Base-by-base conservation (phyloP, 805 yeast genomes). In the Yarrowia sp. region DNA sequence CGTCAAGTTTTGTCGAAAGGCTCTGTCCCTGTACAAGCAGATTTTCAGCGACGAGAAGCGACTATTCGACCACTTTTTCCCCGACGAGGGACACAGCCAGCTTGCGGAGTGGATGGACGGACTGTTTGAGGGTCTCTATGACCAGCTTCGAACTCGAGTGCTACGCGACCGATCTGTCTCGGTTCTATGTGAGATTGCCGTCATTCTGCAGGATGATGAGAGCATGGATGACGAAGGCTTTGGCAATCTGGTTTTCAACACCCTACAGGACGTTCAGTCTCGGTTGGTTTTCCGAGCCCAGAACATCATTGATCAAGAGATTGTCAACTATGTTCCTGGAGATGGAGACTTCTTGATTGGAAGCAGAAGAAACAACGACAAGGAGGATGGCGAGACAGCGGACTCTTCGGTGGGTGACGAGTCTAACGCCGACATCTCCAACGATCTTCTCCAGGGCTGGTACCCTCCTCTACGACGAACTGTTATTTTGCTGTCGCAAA, bases 221-320 rank as follows among this genome's bases (percentile, higher is more conserved):
- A 75, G 70, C 19, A 70, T 70, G 27, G 66, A 63, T 22, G 71
- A 71, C 10, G 44, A 39, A 5, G 65, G 51, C 21, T 29, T 25
- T 24, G 65, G 56, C 7, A 47, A 41, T 18, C 63, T 61, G 27
- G 53, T 62, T 16, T 63, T 53, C 62, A 63, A 65, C 49, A 22
- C 61, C 33, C 31, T 87, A 24, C 84, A 85, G 62, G 96, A 88
- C 68, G 82, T 86, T 0, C 98, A 93, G 73, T 80, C 89, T 1
- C 77, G 97, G 64, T 77, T 93, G 38, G 86, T 90, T 1, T 88
- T 92, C 72, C 79, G 93, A 66, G 86, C 88, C 12, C 94, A 90
- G 70, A 79, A 81, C 8, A 86, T 81, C 66, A 83, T 90, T 29
- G 93, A 88, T 65, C 82, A 83, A 32, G 84, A 84, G 63, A 82